These are phyloP conservation scores for Blastobotrys persicus DNA, from an alignment of 1,139 yeast species.

Conservation along the genomic window DNA sequence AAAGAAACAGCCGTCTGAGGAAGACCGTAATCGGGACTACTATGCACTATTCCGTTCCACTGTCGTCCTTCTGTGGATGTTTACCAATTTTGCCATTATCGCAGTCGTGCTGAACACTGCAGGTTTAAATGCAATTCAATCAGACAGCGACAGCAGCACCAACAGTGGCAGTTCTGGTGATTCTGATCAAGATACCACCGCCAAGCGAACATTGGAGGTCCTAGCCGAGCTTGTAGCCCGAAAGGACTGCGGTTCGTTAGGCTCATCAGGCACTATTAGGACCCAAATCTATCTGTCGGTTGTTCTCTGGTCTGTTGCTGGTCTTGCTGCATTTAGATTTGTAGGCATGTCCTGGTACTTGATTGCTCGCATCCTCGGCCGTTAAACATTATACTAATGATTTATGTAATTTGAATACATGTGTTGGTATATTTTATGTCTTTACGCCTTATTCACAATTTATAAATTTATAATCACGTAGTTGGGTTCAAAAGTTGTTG, in stretches of 20 bases:
- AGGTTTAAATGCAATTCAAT: constrained; percentile 42
- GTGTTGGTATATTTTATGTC: neutral
- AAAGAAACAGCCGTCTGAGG: constrained; percentile 23
- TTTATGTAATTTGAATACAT: neutral
- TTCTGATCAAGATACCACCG: neutral
- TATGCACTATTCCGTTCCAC: constrained; percentile 74
- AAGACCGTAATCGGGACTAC: constrained; percentile 47
- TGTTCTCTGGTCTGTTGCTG: constrained; percentile 77
- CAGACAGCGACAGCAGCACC: constrained; percentile 15
- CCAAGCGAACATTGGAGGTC: constrained; percentile 17
- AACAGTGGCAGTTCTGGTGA: neutral
- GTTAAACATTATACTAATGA: constrained; percentile 18
- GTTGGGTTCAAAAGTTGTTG: too few species aligned
- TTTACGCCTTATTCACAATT: too few species aligned
- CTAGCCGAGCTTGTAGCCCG: constrained; percentile 18
- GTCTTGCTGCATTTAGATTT: constrained; percentile 66
- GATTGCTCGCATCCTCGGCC: constrained; percentile 33
- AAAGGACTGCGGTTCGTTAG: constrained; percentile 27
- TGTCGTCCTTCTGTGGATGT: constrained; percentile 78
- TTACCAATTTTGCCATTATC: constrained; percentile 61
- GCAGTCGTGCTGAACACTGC: constrained; percentile 73
- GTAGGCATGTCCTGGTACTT: constrained; percentile 46
- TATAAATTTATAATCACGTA: too few species aligned
- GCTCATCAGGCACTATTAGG: constrained; percentile 27
- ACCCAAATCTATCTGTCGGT: constrained; percentile 59